phyloP scores from a whole-genome alignment of 495 filamentous ascomycete genomes.

The Penicillium cosmopolitanum region DNA sequence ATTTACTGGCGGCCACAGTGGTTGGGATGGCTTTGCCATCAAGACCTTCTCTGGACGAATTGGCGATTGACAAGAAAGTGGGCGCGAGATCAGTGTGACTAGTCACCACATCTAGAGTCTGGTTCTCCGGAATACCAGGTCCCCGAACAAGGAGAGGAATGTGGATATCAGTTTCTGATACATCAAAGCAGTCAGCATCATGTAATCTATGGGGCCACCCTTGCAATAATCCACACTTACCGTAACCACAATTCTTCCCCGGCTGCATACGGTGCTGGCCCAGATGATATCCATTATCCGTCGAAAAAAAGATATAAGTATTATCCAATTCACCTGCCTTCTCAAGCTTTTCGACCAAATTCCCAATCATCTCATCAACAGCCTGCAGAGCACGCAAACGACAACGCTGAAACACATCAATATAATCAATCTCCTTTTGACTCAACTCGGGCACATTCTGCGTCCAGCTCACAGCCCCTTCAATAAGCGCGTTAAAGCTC shows the following conservation, averaged over 20 bases:
- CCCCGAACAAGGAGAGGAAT: conserved; percentile 65
- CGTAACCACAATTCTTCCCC: conserved; percentile 69
- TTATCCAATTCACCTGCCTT: conserved; percentile 59
- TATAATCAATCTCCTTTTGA: conserved; percentile 58
- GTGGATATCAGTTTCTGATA: conserved; percentile 63
- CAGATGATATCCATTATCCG: conserved; percentile 72
- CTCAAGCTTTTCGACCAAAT: conserved; percentile 53
- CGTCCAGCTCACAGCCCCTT: conserved; percentile 61
- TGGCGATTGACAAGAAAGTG: conserved; percentile 58
- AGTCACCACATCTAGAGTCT: conserved; percentile 55
- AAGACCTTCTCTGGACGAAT: conserved; percentile 43
- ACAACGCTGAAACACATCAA: conserved; percentile 65
- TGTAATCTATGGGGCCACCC: background rate
- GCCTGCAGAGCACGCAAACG: conserved; percentile 63
- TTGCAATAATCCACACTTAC: conserved; percentile 46
- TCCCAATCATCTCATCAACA: conserved; percentile 70
- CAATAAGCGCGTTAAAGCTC: conserved; percentile 44
- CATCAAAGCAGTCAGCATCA: conserved; percentile 23
- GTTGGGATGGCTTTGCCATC: conserved; percentile 59
- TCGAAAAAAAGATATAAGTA: conserved; percentile 68
- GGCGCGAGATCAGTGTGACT: conserved; percentile 70
- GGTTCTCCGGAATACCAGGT: conserved; percentile 53
- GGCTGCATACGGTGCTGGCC: conserved; percentile 69
- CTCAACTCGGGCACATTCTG: conserved; percentile 49
- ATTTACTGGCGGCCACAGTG: conserved; percentile 27